Percentiles rank a stretch among this genome's conserved stretches.
phyloP scores from a whole-genome alignment of 1,284 basidiomycete genomes.

The Phaffia rhodozyma region DNA sequence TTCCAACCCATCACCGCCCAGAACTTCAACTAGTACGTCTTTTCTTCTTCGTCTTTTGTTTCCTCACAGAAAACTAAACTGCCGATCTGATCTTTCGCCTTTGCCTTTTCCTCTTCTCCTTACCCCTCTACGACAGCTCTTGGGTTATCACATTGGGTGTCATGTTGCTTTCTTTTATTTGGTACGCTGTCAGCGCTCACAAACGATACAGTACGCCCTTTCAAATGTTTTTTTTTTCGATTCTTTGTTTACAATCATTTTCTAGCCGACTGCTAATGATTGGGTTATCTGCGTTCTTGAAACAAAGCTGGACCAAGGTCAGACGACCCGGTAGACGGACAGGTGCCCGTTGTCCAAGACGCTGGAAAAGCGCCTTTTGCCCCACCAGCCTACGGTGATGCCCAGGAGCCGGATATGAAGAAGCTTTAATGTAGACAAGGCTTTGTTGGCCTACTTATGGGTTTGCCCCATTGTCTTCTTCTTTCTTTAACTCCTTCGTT shows the following conservation, averaged over 20 bases:
- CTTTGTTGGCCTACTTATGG: too few species aligned
- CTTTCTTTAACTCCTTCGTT: not conserved
- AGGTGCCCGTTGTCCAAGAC: too few species aligned
- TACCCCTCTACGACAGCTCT: conserved; percentile 17
- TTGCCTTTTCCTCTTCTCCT: not conserved
- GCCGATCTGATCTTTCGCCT: not conserved
- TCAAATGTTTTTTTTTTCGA: conserved; percentile 4
- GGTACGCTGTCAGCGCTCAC: conserved; percentile 37
- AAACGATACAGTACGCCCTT: conserved; percentile 36
- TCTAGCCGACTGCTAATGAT: not conserved
- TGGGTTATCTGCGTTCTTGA: not conserved
- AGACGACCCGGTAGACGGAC: too few species aligned
- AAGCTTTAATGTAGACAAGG: not conserved
- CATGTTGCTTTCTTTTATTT: conserved; percentile 33
- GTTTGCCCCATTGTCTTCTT: not conserved
- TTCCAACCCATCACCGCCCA: conserved; percentile 18
- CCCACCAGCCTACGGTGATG: too few species aligned
- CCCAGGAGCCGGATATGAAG: not conserved
- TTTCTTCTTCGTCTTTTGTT: not conserved
- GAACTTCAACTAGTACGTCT: conserved; percentile 16
- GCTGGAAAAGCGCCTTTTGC: too few species aligned
- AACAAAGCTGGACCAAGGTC: too few species aligned
- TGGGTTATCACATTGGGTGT: conserved; percentile 34
- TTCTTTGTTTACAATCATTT: not conserved
- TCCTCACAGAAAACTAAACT: not conserved